Base-by-base conservation (phyloP, 306 rosid species). In the Neltuma alba region DNA sequence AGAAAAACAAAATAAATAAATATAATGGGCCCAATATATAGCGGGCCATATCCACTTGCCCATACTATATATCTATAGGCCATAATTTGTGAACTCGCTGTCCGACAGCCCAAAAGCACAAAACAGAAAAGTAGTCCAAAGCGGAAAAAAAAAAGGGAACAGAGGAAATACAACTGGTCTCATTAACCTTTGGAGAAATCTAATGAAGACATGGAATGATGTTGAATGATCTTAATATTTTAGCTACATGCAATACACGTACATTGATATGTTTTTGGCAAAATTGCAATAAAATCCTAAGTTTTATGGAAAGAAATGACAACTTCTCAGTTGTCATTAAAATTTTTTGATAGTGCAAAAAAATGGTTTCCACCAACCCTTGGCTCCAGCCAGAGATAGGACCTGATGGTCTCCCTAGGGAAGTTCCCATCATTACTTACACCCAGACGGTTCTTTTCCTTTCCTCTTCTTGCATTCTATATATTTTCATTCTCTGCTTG, bases 401-500 rank as follows among this genome's bases (percentile, higher is more conserved):
- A 38, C 96, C 96, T 41, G 99, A 95, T 41, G 98, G 99, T 70
- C 90, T 92, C 80, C 74, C 96, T 44, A 84, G 88, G 61, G 98
- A 92, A 77, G 84, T 95, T 74, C 74, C 98, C 30, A 89, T 89
- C 76, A 85, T 95, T 83, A 81, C 90, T 86, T 89, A 95, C 91
- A 92, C 99, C 33, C 98, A 95, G 87, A 95, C 82, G 93, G 98
- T 91, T 65, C 74, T 77, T 25, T 80, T 48, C 80, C 80, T 4
- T 70, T 66, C 33, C 40, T 33, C 0, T 40, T 54, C 28, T 27
- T 20, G 48, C 57, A 66, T 44, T 5, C 21, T 72, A 18, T 72
- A 25, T 25, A 57, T 9, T 42, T 76, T 54, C 6, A 55, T 47
- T 66, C 36, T 7, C 20, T 69, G 25, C 28, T 57, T 60, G 6